These are phyloP conservation scores for Exophiala calicioides DNA, from an alignment of 2,329 filamentous ascomycete species.

Conservation along the genomic window DNA sequence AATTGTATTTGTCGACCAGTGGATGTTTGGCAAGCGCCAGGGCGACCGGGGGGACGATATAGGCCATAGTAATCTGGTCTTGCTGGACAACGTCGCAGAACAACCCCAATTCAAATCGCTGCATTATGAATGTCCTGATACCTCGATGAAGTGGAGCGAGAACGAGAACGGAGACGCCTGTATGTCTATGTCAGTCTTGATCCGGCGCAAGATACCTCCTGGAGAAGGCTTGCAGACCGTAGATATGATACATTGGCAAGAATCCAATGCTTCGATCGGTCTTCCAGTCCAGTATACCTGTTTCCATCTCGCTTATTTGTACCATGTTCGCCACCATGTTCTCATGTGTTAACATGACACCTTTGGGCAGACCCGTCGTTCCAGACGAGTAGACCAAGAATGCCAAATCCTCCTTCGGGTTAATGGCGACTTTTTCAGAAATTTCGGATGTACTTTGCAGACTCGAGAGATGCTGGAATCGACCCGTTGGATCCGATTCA, in stretches of 20 bases:
- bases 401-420: constrained; percentile 70
- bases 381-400: constrained; percentile 88
- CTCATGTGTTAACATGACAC: constrained; percentile 79
- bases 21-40: constrained; percentile 78
- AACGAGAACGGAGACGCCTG: constrained; percentile 72
- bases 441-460: constrained; percentile 58
- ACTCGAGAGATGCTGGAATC: constrained; percentile 62
- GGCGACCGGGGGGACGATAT: constrained; percentile 80
- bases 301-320: constrained; percentile 58
- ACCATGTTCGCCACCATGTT: constrained; percentile 77
- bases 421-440: constrained; percentile 62
- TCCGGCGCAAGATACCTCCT: background rate
- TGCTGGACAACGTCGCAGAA: constrained; percentile 76
- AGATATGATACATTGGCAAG: constrained; percentile 88
- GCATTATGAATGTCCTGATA: constrained; percentile 67
- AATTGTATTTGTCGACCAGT: constrained; percentile 73
- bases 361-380: constrained; percentile 87
- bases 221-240: constrained; percentile 46
- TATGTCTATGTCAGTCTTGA: background rate
- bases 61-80: constrained; percentile 71
- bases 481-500: constrained; percentile 49
- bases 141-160: constrained; percentile 60
- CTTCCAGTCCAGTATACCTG: constrained; percentile 58
- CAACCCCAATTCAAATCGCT: constrained; percentile 76
- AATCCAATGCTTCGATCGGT: constrained; percentile 72